Percentiles rank a stretch among this genome's conserved stretches.
Evolutionary conservation across 805 yeast species (phyloP).

Genomic region (Barnettozyma siamensis): DNA sequence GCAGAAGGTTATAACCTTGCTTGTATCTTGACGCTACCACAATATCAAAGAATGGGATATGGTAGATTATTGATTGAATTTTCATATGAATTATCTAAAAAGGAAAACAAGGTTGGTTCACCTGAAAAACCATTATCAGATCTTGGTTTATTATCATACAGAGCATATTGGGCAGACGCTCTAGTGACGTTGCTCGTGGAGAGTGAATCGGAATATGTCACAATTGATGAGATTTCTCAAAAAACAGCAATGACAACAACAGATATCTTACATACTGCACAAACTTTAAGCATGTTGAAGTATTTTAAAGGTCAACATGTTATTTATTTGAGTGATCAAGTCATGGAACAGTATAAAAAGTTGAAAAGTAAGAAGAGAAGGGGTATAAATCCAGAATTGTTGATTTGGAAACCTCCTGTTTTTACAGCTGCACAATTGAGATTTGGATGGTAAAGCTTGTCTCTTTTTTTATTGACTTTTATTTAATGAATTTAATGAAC

Average conservation of each 20-base stretch:
- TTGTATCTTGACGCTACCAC: conserved; percentile 92
- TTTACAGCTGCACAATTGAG: conserved; percentile 91
- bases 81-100: conserved; percentile 83
- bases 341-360: conserved; percentile 69
- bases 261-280: conserved; percentile 89
- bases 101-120: conserved; percentile 87
- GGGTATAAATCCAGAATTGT: conserved; percentile 61
- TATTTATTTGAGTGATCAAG: conserved; percentile 79
- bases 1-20: conserved; percentile 96
- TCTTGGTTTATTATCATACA: conserved; percentile 84
- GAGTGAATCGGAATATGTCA: conserved; percentile 49
- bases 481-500: background rate
- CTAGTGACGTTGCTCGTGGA: conserved; percentile 63
- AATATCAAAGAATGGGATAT: conserved; percentile 91
- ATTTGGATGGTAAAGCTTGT: conserved; percentile 98
- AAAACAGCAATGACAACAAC: conserved; percentile 93
- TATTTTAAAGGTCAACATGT: conserved; percentile 95
- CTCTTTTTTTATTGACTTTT: too few species aligned
- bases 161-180: conserved; percentile 96
- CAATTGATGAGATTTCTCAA: conserved; percentile 86
- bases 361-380: conserved; percentile 63
- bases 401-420: conserved; percentile 93
- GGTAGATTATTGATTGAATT: conserved; percentile 91
- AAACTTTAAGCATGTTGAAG: conserved; percentile 81
- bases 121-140: conserved; percentile 98